These are phyloP conservation scores for Astrocystis sublimbata DNA, from an alignment of 495 filamentous ascomycete genomes.

Conservation along the genomic window DNA sequence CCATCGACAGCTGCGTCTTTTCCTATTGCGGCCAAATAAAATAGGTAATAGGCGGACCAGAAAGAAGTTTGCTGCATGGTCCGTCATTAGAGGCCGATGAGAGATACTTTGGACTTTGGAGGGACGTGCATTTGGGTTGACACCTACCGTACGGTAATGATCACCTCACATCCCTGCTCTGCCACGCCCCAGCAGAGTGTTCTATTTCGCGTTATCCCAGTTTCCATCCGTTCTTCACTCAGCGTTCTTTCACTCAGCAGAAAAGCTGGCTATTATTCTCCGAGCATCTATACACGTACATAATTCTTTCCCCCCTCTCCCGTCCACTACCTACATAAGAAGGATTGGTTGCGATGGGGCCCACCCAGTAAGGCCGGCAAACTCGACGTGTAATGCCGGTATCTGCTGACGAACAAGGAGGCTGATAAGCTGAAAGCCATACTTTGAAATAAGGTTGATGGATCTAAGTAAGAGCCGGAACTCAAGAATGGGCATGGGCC, in stretches of 20 bases:
- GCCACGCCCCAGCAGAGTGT: conserved; percentile 10
- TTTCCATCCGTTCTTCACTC: neutral
- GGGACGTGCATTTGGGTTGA: neutral
- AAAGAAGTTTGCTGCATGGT: neutral
- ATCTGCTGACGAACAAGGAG: neutral
- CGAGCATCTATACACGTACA: neutral
- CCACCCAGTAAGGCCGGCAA: neutral
- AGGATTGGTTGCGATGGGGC: neutral
- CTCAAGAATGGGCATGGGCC: neutral
- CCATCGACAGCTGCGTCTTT: neutral
- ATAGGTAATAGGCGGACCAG: neutral
- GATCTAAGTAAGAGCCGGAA: no score
- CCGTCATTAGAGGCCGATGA: neutral
- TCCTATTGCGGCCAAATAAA: neutral
- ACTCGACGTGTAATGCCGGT: neutral
- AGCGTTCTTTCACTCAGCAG: neutral
- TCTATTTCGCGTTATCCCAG: conserved; percentile 10
- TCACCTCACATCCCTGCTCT: conserved; percentile 15
- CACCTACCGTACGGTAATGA: conserved; percentile 11
- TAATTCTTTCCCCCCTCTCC: neutral
- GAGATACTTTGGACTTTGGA: neutral
- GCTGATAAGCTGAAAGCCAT: neutral
- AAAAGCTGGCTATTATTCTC: neutral
- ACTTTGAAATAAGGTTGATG: neutral
- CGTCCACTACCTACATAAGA: neutral